A percentile compares a stretch with the other conserved stretches of the same genome.
phyloP scores from a whole-genome alignment of 306 rosid species.

The Ormosia emarginata region DNA sequence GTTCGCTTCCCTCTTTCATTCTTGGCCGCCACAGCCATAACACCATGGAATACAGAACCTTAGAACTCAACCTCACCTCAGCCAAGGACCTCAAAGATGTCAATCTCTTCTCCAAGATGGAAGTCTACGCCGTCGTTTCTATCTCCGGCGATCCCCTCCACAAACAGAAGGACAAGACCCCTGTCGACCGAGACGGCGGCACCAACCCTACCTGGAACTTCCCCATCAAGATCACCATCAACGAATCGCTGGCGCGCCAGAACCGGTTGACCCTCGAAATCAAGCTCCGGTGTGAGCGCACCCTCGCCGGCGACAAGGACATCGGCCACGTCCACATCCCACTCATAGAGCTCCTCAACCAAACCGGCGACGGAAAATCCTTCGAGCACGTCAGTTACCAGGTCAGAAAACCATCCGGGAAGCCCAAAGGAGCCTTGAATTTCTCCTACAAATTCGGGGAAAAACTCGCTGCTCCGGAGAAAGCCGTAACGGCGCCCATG shows the following conservation, averaged over 20 bases:
- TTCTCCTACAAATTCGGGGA: slow-evolving; percentile 44
- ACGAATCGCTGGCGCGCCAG: slow-evolving; percentile 30
- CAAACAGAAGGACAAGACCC: not conserved
- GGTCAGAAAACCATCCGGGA: slow-evolving; percentile 63
- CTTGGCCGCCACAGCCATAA: not conserved
- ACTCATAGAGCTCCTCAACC: slow-evolving; percentile 39
- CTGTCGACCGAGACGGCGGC: slow-evolving; percentile 35
- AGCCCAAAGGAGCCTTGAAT: slow-evolving; percentile 46
- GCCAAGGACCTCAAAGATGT: slow-evolving; percentile 71
- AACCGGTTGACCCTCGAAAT: slow-evolving; percentile 48
- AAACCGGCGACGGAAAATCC: slow-evolving; percentile 25
- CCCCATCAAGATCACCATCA: slow-evolving; percentile 40
- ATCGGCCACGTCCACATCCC: slow-evolving; percentile 52
- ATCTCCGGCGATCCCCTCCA: slow-evolving; percentile 49
- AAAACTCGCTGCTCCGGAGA: not conserved
- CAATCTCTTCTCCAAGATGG: slow-evolving; percentile 67
- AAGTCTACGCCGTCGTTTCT: slow-evolving; percentile 60
- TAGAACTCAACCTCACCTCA: slow-evolving; percentile 65
- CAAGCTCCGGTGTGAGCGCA: slow-evolving; percentile 49
- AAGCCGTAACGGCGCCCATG: not conserved
- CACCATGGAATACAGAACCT: slow-evolving; percentile 41
- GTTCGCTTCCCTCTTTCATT: no score
- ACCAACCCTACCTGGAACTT: slow-evolving; percentile 63
- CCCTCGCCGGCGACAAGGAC: slow-evolving; percentile 47
- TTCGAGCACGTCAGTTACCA: slow-evolving; percentile 50